phyloP scores from a whole-genome alignment of 345 rosid species.

The Citrus glauca region DNA sequence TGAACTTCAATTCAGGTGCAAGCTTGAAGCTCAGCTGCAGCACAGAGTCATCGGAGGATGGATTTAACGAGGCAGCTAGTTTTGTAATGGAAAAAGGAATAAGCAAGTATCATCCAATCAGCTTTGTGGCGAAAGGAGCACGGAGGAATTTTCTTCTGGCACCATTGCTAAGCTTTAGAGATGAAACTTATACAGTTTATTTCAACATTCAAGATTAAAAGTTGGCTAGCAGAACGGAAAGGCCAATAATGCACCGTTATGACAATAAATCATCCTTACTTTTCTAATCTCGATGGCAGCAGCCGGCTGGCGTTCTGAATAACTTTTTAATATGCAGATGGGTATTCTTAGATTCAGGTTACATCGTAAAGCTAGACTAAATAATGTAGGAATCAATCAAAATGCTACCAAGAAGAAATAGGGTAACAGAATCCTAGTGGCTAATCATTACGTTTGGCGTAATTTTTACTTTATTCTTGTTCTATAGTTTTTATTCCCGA shows the following conservation, averaged over 20 bases:
- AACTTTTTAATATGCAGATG: background rate
- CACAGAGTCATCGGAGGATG: conserved; percentile 20
- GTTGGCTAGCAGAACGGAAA: background rate
- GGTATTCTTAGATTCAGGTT: background rate
- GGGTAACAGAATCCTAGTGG: background rate
- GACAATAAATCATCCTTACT: background rate
- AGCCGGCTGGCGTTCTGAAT: background rate
- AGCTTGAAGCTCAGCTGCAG: conserved; percentile 50
- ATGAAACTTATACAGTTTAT: conserved; percentile 78
- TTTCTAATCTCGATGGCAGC: background rate
- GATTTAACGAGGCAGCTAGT: conserved; percentile 50
- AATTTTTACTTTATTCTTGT: background rate
- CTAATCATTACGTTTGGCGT: background rate
- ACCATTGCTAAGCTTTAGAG: conserved; percentile 69
- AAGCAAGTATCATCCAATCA: conserved; percentile 62
- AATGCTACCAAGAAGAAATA: background rate
- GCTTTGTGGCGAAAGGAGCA: conserved; percentile 67
- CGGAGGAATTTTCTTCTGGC: conserved; percentile 60
- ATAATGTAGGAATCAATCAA: background rate
- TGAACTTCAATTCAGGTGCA: conserved; percentile 26
- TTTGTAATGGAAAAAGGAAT: conserved; percentile 46
- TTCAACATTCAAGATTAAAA: conserved; percentile 51
- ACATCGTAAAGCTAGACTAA: background rate
- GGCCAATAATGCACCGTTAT: background rate
- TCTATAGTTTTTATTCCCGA: background rate